A percentile compares a stretch with the other conserved stretches of the same genome.
These are phyloP conservation scores for Digitaria exilis DNA, from an alignment of 202 grass and related monocot genomes.

Conservation along the genomic window DNA sequence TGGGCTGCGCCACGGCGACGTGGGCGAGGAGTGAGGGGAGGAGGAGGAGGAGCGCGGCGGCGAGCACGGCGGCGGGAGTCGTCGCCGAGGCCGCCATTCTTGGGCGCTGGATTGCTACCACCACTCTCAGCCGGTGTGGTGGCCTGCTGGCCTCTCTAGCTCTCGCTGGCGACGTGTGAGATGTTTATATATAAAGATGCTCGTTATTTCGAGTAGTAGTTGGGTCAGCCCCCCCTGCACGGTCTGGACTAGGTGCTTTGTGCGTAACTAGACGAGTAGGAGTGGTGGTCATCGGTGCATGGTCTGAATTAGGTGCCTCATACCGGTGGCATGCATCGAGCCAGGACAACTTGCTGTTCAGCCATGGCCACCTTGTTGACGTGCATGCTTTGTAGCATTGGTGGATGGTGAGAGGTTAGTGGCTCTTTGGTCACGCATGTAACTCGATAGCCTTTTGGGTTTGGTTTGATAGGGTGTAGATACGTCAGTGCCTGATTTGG, in stretches of 20 bases:
- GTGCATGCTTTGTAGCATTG: not conserved
- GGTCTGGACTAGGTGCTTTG: not conserved
- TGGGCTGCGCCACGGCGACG: slow-evolving; percentile 45
- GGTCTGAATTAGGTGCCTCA: slow-evolving; percentile 58
- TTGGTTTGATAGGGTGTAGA: not conserved
- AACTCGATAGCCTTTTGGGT: not conserved
- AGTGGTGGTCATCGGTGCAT: slow-evolving; percentile 40
- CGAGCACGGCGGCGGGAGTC: slow-evolving; percentile 23
- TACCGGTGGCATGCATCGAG: slow-evolving; percentile 14
- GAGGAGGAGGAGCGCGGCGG: slow-evolving; percentile 39
- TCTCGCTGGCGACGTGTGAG: slow-evolving; percentile 3
- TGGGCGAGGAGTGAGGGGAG: slow-evolving; percentile 38
- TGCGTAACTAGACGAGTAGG: not conserved
- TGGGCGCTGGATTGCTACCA: too few relatives aligned
- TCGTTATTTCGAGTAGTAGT: slow-evolving; percentile 27
- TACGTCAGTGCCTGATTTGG: too few relatives aligned
- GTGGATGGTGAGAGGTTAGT: slow-evolving; percentile 32
- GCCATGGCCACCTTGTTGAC: slow-evolving; percentile 37
- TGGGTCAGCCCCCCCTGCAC: slow-evolving; percentile 5
- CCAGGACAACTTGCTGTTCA: slow-evolving; percentile 18
- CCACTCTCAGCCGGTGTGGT: not conserved
- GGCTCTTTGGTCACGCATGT: not conserved
- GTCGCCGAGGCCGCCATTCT: slow-evolving; percentile 43
- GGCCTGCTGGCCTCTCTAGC: not conserved
- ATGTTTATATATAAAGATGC: slow-evolving; percentile 44